Evolutionary conservation across 1,284 basidiomycete genomes (phyloP).

Genomic region (Austroboletus niveus): DNA sequence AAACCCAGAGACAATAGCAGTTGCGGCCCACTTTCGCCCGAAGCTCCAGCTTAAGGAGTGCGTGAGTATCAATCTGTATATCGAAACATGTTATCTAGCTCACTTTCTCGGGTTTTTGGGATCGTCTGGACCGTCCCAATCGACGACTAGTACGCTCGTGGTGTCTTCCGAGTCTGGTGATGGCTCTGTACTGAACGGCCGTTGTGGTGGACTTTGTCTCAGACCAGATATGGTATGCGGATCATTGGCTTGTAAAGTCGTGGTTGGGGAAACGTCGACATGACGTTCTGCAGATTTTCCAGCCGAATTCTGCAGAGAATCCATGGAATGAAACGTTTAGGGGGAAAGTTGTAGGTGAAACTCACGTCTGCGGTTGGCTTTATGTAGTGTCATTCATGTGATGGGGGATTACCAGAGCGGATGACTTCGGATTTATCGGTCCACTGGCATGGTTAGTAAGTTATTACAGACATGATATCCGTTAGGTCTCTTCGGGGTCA

Average conservation of each 20-base stretch:
- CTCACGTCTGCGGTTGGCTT: neutral
- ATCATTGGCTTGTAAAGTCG: slow-evolving; percentile 9
- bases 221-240: rapidly evolving
- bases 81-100: neutral
- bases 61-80: neutral
- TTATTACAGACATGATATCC: neutral
- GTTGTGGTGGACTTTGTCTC: neutral
- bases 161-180: neutral
- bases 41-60: slow-evolving; percentile 43
- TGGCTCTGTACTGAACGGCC: neutral
- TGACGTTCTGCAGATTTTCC: neutral
- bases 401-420: neutral
- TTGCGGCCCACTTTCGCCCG: slow-evolving; percentile 48
- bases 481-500: neutral
- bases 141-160: slow-evolving; percentile 21
- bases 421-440: neutral
- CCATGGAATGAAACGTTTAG: neutral
- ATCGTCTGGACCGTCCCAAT: slow-evolving; percentile 38
- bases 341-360: neutral
- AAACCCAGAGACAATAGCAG: slow-evolving; percentile 45
- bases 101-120: slow-evolving; percentile 37
- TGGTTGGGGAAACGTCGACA: slow-evolving; percentile 6
- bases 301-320: neutral
- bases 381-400: neutral
- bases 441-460: neutral